Evolutionary conservation across 225 moss, liverwort and hornwort genomes (phyloP).

Genomic region (Bryum argenteum): DNA sequence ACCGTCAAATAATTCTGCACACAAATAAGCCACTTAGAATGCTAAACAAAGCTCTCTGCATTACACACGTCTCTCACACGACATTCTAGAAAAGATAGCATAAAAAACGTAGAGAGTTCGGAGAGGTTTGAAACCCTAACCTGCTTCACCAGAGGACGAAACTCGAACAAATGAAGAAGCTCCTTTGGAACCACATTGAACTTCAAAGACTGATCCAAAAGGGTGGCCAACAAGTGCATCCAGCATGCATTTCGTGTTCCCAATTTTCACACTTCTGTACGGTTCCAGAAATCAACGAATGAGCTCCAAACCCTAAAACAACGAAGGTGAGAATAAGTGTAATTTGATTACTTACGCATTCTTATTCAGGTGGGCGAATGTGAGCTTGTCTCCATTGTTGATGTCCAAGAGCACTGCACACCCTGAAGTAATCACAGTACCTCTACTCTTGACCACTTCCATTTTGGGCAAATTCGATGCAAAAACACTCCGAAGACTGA

Average conservation of each 20-base stretch:
- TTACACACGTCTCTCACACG: too few species aligned
- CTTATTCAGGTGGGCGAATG: slow-evolving; percentile 65
- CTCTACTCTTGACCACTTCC: slow-evolving; percentile 23
- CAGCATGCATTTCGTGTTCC: slow-evolving; percentile 71
- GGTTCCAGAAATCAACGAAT: not conserved
- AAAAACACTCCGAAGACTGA: too few species aligned
- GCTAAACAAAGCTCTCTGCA: too few species aligned
- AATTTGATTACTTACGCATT: slow-evolving; percentile 54
- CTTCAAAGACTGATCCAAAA: slow-evolving; percentile 86
- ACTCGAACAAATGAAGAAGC: slow-evolving; percentile 62
- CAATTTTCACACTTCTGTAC: slow-evolving; percentile 87
- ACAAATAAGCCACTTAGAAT: slow-evolving; percentile 10
- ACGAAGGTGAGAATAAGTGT: not conserved
- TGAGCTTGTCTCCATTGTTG: slow-evolving; percentile 64
- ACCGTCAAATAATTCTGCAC: slow-evolving; percentile 44
- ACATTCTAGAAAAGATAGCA: too few species aligned
- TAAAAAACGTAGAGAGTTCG: too few species aligned
- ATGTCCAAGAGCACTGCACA: slow-evolving; percentile 68
- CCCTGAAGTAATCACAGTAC: slow-evolving; percentile 48
- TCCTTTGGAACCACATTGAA: slow-evolving; percentile 63
- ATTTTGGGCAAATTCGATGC: not conserved
- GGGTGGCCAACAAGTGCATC: slow-evolving; percentile 82
- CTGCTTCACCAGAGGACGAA: slow-evolving; percentile 53
- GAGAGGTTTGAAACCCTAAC: slow-evolving; percentile 36
- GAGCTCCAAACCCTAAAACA: slow-evolving; percentile 1